phyloP scores from a whole-genome alignment of 1,284 basidiomycete species.

The Phenoliferia sp. region DNA sequence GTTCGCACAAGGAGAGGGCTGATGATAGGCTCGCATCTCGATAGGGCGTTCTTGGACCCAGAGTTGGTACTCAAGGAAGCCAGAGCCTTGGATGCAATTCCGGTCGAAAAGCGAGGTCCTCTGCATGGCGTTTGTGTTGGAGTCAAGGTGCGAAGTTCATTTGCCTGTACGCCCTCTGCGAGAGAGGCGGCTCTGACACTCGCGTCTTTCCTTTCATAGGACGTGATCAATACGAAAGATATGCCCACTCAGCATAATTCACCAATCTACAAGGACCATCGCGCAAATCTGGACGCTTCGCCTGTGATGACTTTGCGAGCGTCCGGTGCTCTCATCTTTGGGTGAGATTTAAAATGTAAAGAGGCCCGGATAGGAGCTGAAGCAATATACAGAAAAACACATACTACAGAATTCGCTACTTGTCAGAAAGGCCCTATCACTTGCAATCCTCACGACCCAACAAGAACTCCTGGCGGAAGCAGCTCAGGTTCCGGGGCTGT shows the following conservation, averaged over 20 bases:
- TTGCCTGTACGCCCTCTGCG: constrained; percentile 1
- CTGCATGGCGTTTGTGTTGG: constrained; percentile 36
- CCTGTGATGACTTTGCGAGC: constrained; percentile 32
- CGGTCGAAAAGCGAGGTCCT: constrained; percentile 32
- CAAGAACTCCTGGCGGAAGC: constrained; percentile 38
- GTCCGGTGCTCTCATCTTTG: constrained; percentile 39
- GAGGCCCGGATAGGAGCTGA: background rate
- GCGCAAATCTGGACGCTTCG: constrained; percentile 33
- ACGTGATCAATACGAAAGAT: constrained; percentile 23
- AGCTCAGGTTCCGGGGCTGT: constrained; percentile 39
- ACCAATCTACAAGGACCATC: constrained; percentile 32
- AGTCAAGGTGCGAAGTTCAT: constrained; percentile 31
- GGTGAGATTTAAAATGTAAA: background rate
- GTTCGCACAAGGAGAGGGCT: background rate
- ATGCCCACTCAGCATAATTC: constrained; percentile 39
- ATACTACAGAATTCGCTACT: constrained; percentile 38
- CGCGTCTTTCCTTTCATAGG: background rate
- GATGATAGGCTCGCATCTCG: background rate
- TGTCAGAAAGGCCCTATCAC: constrained; percentile 30
- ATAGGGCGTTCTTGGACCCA: constrained; percentile 36
- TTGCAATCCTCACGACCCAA: constrained; percentile 33
- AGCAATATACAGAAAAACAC: constrained; percentile 35
- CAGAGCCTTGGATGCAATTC: constrained; percentile 35
- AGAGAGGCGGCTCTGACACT: background rate
- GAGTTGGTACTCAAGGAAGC: constrained; percentile 32